Evolutionary conservation across 495 filamentous ascomycete species (phyloP), one percentile per base, ranked within the genome.

Genomic region (Elaphomyces granulatus): DNA sequence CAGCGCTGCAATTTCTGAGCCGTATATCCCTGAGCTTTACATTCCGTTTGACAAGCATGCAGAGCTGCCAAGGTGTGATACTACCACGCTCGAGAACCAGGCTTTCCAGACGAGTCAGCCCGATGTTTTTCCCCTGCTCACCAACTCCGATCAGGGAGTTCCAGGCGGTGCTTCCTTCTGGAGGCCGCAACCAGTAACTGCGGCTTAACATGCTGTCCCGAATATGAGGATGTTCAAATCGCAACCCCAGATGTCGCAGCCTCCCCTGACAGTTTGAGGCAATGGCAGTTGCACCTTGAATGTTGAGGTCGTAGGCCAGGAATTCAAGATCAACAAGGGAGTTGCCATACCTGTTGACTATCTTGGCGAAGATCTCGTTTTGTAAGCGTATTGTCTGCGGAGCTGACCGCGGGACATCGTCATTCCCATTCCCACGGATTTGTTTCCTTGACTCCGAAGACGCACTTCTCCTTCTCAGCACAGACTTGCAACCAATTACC

Each of bases 211-310:
- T 30, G 2, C 50, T 51, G 21, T 60, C 56, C 18, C 54, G 44
- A 15, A 59, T 54, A 36, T 60, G 56, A 8, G 49, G 52, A 44
- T 63, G 58, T 32, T 63, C 60, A 36, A 63, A 55, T 8, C 60
- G 54, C 15, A 59, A 43, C n/a, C 49, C 55, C 20, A 63, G 43
- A 38, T 60, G 51, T 14, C 47, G 47, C 19, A 63, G 42, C 9
- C 38, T 48, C 31, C 47, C 32, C 32, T 47, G 43, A 32, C 57
- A 58, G 17, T 37, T 45, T 2, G 36, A 33, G 6, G 43, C 49
- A 4, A 59, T 20, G 16, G 53, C 47, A 18, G 28, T 41, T 4
- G 55, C 53, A 16, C 53, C 49, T 9, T 52, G 43, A 2, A 36
- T 20, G 34, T 56, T 45, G 10, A 59, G 30, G 35, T 54, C 50